These are phyloP conservation scores for Sutorius eximius DNA, from an alignment of 1,284 basidiomycete genomes.

Conservation along the genomic window DNA sequence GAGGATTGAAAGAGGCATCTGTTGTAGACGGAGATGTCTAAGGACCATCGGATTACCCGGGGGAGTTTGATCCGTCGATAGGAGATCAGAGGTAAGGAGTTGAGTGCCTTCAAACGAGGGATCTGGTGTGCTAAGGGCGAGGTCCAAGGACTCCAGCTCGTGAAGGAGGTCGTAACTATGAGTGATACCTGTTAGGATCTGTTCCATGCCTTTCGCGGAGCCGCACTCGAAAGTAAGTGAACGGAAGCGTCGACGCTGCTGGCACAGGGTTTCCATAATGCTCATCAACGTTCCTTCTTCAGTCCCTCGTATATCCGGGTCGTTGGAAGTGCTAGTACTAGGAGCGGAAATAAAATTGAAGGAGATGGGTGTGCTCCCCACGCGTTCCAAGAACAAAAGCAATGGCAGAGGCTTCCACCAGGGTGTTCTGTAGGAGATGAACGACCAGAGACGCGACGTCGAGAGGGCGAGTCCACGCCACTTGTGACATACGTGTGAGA, in stretches of 20 bases:
- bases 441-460: constrained; percentile 46
- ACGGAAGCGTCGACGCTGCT: constrained; percentile 32
- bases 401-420: constrained; percentile 29
- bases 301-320: constrained; percentile 2
- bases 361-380: constrained; percentile 36
- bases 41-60: constrained; percentile 22
- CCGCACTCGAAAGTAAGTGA: constrained; percentile 39
- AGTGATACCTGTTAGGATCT: constrained; percentile 20
- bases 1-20: constrained; percentile 41
- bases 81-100: constrained; percentile 25
- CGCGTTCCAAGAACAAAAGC: constrained; percentile 38
- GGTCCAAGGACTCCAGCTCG: constrained; percentile 34
- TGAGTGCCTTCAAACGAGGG: constrained; percentile 27
- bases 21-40: constrained; percentile 39
- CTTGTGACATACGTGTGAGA: constrained; percentile 48
- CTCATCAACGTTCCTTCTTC: constrained; percentile 20
- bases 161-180: constrained; percentile 29
- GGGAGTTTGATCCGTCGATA: constrained; percentile 14
- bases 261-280: constrained; percentile 25
- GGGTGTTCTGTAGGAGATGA: constrained; percentile 34
- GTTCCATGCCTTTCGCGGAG: constrained; percentile 31
- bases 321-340: constrained; percentile 5
- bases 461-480: constrained; percentile 46
- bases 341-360: constrained; percentile 34
- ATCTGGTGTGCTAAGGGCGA: constrained; percentile 33